Evolutionary conservation across 768 basidiomycete genomes (phyloP).

Genomic region (Hypsizygus marmoreus): DNA sequence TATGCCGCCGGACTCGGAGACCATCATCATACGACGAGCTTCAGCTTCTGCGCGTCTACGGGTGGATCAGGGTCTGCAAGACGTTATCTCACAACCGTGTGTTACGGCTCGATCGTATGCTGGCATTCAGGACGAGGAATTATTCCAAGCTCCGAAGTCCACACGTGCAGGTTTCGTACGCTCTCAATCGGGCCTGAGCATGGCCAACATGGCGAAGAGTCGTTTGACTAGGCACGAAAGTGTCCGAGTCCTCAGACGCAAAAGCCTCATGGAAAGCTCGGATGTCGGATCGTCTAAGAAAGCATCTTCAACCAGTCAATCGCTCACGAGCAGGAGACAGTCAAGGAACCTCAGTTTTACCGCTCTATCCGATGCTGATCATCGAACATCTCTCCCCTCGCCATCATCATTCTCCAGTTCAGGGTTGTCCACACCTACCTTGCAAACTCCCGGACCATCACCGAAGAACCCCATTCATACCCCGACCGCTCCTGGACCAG

Average conservation of each 20-base stretch:
- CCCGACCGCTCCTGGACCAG: slow-evolving; percentile 8
- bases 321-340: slow-evolving; percentile 27
- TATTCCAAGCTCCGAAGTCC: slow-evolving; percentile 57
- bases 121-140: slow-evolving; percentile 59
- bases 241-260: slow-evolving; percentile 63
- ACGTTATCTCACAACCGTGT: slow-evolving; percentile 79
- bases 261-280: slow-evolving; percentile 43
- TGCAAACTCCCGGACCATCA: slow-evolving; percentile 18
- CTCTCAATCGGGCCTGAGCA: slow-evolving; percentile 60
- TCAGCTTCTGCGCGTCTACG: slow-evolving; percentile 64
- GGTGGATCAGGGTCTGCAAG: slow-evolving; percentile 77
- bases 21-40: slow-evolving; percentile 67
- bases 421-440: slow-evolving; percentile 18
- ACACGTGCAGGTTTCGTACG: slow-evolving; percentile 47
- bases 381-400: slow-evolving; percentile 30
- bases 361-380: slow-evolving; percentile 29
- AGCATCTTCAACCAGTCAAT: slow-evolving; percentile 23
- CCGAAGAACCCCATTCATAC: slow-evolving; percentile 16
- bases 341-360: slow-evolving; percentile 38
- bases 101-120: slow-evolving; percentile 69
- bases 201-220: slow-evolving; percentile 63
- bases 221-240: slow-evolving; percentile 70
- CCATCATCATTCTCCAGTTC: slow-evolving; percentile 43
- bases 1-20: slow-evolving; percentile 52
- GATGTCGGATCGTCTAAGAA: slow-evolving; percentile 25